Evolutionary conservation across 331 rosid species (phyloP).

Genomic region (Malus hybrid): DNA sequence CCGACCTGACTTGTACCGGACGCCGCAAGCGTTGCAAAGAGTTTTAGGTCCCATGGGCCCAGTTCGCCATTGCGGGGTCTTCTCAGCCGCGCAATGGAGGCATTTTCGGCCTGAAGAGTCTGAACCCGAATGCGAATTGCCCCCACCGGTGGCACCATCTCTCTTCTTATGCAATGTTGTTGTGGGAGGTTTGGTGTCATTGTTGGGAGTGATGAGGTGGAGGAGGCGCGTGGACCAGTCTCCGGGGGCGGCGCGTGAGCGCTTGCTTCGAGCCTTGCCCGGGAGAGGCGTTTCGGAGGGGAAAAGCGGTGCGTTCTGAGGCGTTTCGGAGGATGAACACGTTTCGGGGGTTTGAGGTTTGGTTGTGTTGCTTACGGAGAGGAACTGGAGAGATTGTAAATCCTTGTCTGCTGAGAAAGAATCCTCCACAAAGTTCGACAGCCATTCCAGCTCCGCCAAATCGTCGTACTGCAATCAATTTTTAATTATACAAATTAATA

Average conservation of each 20-base stretch:
- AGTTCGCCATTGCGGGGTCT: conserved; percentile 96
- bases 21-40: conserved; percentile 89
- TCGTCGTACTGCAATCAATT: conserved; percentile 54
- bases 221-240: conserved; percentile 97
- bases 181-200: conserved; percentile 17
- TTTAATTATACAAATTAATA: background rate
- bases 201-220: conserved; percentile 33
- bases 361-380: conserved; percentile 23
- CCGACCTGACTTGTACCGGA: conserved; percentile 82
- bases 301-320: conserved; percentile 49
- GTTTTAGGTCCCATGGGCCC: conserved; percentile 99
- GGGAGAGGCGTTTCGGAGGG: conserved; percentile 78
- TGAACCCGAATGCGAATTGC: conserved; percentile 27
- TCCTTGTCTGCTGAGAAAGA: conserved; percentile 78
- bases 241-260: conserved; percentile 90
- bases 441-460: conserved; percentile 92
- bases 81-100: conserved; percentile 79
- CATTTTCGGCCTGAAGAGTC: conserved; percentile 66
- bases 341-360: conserved; percentile 74
- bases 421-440: conserved; percentile 90
- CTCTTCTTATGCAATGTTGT: conserved; percentile 28
- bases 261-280: conserved; percentile 92
- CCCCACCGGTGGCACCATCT: conserved; percentile 20
- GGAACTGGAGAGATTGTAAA: conserved; percentile 51
- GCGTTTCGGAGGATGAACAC: conserved; percentile 72